Evolutionary conservation across 106 monocot species (phyloP), one percentile per base, ranked within the genome.

Genomic region (Phalaenopsis equestris): DNA sequence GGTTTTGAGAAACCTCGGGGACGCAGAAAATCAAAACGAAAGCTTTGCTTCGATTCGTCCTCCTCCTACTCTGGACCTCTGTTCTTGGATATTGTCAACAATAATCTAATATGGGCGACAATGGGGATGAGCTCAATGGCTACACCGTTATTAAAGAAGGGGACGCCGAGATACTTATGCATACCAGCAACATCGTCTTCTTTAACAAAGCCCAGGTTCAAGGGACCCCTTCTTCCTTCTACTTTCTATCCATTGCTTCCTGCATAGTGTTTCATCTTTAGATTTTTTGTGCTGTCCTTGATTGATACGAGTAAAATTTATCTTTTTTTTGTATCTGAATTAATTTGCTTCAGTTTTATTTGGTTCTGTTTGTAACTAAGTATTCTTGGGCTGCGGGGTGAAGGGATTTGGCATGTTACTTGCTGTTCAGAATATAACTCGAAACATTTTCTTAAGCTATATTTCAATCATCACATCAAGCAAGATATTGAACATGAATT

Each of bases 121-220:
- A 80, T 2, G 86, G 36, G 76, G 85, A 83, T 55, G 82, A 82
- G 80, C 86, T 89, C 18, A 84, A 90, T 76, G 88, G 80, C 41
- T 90, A 90, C 79, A 84, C 79, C 4, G 73, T 94, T 45, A 85
- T 88, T 78, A 91, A 85, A 84, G 96, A 96, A 84, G 96, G 96
- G 37, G 96, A 96, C 67, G 93, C 93, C 6, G 90, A 93, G 84
- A 96, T 96, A 19, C 88, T 96, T 55, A 89, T 96, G 88, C 91
- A 89, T 67, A 68, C 82, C 2, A 86, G 75, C 75, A 96, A 96
- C 78, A 81, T 76, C 23, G 93, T 96, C 65, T 96, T 96, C 85
- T 96, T 75, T 87, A 93, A 96, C 73, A 91, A 93, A 58, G 90
- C 91, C 39, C 96, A 96, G 93, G 96, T 96, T 24, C 10, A 5